Base-by-base conservation (phyloP, 768 basidiomycete genomes). In the Hygrocybe punicea region DNA sequence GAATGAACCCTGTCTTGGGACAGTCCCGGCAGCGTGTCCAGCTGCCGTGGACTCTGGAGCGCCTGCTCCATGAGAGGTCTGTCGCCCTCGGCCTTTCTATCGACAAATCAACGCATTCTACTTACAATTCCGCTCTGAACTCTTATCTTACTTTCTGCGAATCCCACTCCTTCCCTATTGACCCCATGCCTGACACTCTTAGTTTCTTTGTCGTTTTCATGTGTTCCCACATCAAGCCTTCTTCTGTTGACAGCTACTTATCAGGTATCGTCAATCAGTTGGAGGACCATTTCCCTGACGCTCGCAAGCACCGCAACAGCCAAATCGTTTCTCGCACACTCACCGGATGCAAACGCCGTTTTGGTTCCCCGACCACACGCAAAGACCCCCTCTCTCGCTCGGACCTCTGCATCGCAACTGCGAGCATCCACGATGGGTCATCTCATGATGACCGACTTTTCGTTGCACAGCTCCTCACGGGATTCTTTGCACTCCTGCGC, bases 31-130 rank as follows among this genome's bases (percentile, higher is more conserved):
- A 75, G 25, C n/a, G n/a, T n/a, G n/a, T n/a, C n/a, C n/a, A n/a
- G n/a, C n/a, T n/a, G n/a, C 58, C 71, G 16, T 77, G 77, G 75
- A 50, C 71, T 3, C 29, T 47, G 0, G 69, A 77, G 36, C 59
- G 62, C 2, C 66, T 78, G 4, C n/a, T 67, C 1, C 68, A 62
- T 51, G 67, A 70, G 37, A 46, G 58, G n/a, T 60, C 67, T 0
- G 57, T 73, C 13, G 3, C 69, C 68, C 57, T 14, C 57, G 0
- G 37, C 63, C 23, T 53, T 57, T 14, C 44, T 64, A 37, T 65
- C 66, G 21, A 71, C 65, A 2, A 69, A 66, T 3, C 55, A 47
- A 7, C 65, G 72, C 53, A 72, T 71, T 0, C 46, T 75, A 1
- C 60, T n/a, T n/a, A n/a, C n/a, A n/a, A n/a, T n/a, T n/a, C n/a